A percentile compares a stretch with the other conserved stretches of the same genome.
Evolutionary conservation across 2,329 filamentous ascomycete species (phyloP).

Genomic region (Trichoderma harzianum): DNA sequence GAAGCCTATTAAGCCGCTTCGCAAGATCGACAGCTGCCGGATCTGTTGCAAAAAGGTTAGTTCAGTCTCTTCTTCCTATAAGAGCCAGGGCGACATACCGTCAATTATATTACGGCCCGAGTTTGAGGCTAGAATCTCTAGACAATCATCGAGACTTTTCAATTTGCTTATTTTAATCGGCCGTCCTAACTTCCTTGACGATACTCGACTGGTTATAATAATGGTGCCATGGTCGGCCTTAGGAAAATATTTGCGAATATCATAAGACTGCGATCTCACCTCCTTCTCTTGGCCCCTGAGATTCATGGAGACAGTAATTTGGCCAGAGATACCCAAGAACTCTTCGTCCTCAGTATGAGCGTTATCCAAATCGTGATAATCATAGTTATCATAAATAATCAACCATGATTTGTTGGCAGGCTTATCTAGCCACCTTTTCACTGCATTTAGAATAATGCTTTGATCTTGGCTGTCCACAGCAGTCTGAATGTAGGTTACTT

Average conservation of each 20-base stretch:
- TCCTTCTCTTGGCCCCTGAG: too few relatives aligned
- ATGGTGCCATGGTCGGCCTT: not conserved
- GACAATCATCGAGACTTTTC: not conserved
- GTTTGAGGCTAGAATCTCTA: not conserved
- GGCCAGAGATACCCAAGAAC: too few relatives aligned
- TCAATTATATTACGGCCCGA: not conserved
- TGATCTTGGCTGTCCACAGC: too few relatives aligned
- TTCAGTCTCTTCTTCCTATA: not conserved
- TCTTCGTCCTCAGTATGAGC: too few relatives aligned
- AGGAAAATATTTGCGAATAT: not conserved
- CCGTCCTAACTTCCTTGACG: not conserved
- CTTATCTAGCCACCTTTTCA: too few relatives aligned
- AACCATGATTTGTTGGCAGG: too few relatives aligned
- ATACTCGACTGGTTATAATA: not conserved
- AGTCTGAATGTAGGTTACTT: too few relatives aligned
- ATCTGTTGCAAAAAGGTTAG: not conserved
- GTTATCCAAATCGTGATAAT: too few relatives aligned
- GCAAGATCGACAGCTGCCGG: not conserved
- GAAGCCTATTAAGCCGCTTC: not conserved
- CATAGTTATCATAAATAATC: too few relatives aligned
- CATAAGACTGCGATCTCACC: too few relatives aligned
- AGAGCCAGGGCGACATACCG: not conserved
- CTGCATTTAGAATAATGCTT: too few relatives aligned
- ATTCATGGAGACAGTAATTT: too few relatives aligned
- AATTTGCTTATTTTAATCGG: not conserved